A percentile compares a stretch with the other conserved stretches of the same genome.
These are phyloP conservation scores for Urtica urens DNA, from an alignment of 306 rosid species.

Conservation along the genomic window DNA sequence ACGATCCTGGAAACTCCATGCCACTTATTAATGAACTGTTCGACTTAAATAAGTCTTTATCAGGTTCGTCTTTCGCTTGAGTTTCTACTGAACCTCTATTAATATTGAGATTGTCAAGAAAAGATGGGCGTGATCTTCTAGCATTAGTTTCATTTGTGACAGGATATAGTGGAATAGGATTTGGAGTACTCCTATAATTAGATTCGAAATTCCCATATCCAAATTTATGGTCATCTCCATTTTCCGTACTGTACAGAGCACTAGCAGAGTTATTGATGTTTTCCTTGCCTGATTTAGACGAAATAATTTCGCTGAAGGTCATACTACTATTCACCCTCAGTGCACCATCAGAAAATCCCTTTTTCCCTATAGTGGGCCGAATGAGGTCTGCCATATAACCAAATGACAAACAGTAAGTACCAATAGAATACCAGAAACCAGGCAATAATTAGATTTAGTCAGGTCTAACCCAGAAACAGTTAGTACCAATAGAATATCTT, in stretches of 20 bases:
- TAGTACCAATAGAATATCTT: not conserved
- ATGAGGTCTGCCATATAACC: slow-evolving; percentile 21
- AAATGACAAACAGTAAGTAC: slow-evolving; percentile 16
- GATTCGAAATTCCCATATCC: slow-evolving; percentile 28
- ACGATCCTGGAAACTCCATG: slow-evolving; percentile 27
- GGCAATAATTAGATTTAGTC: too few relatives aligned
- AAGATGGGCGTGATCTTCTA: slow-evolving; percentile 72
- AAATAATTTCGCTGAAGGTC: slow-evolving; percentile 27
- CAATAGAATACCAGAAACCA: slow-evolving; percentile 15
- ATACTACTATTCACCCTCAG: slow-evolving; percentile 19
- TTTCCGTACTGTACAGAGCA: slow-evolving; percentile 26
- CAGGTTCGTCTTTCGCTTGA: slow-evolving; percentile 27
- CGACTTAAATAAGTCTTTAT: slow-evolving; percentile 31
- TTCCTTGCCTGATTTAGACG: slow-evolving; percentile 30
- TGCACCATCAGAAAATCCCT: slow-evolving; percentile 26
- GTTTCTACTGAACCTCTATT: slow-evolving; percentile 42
- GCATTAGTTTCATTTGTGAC: slow-evolving; percentile 42
- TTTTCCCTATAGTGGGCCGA: slow-evolving; percentile 11
- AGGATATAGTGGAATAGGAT: slow-evolving; percentile 31
- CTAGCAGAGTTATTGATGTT: slow-evolving; percentile 20
- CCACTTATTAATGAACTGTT: slow-evolving; percentile 29
- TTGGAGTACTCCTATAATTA: slow-evolving; percentile 32
- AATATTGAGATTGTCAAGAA: slow-evolving; percentile 71
- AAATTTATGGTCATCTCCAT: slow-evolving; percentile 28
- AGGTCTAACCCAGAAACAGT: too few relatives aligned